Percentiles rank a stretch among this genome's conserved stretches.
phyloP scores from a whole-genome alignment of 805 yeast species.

The Saccharomyces eubayanus region DNA sequence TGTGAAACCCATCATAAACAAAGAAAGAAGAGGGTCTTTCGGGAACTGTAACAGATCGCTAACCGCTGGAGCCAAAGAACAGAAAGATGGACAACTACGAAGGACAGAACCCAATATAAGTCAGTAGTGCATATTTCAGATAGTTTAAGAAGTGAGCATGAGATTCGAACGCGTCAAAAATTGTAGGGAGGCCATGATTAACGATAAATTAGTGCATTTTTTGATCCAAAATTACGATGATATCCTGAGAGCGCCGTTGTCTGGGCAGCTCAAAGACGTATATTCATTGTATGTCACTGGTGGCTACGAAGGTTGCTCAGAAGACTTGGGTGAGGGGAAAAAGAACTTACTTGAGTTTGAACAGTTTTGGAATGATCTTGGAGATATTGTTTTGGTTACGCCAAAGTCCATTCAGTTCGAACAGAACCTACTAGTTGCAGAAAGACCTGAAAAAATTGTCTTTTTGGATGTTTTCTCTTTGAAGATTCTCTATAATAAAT shows the following conservation, averaged over 20 bases:
- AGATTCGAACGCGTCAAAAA: neutral
- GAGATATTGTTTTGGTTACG: slow-evolving; percentile 9
- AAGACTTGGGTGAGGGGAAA: neutral
- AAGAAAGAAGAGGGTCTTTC: neutral
- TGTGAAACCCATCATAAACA: neutral
- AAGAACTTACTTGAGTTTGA: slow-evolving; percentile 2
- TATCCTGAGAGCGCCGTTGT: slow-evolving; percentile 17
- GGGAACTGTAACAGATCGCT: slow-evolving; percentile 2
- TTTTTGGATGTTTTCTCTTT: slow-evolving; percentile 17
- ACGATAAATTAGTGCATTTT: slow-evolving; percentile 11
- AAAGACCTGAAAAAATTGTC: slow-evolving; percentile 7
- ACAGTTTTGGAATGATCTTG: slow-evolving; percentile 9
- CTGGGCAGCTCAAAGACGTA: slow-evolving; percentile 20
- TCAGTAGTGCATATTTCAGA: neutral
- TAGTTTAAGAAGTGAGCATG: neutral
- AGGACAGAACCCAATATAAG: neutral
- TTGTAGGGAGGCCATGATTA: slow-evolving; percentile 1
- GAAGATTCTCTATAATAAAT: slow-evolving; percentile 27
- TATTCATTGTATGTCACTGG: slow-evolving; percentile 10
- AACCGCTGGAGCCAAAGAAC: slow-evolving; percentile 1
- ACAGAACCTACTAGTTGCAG: slow-evolving; percentile 1
- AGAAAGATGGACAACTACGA: neutral
- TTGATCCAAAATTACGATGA: slow-evolving; percentile 18
- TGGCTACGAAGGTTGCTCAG: neutral
- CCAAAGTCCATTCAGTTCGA: slow-evolving; percentile 13